These are phyloP conservation scores for Miscanthus lutarioriparius DNA, from an alignment of 176 grass and related monocot genomes.

Conservation along the genomic window DNA sequence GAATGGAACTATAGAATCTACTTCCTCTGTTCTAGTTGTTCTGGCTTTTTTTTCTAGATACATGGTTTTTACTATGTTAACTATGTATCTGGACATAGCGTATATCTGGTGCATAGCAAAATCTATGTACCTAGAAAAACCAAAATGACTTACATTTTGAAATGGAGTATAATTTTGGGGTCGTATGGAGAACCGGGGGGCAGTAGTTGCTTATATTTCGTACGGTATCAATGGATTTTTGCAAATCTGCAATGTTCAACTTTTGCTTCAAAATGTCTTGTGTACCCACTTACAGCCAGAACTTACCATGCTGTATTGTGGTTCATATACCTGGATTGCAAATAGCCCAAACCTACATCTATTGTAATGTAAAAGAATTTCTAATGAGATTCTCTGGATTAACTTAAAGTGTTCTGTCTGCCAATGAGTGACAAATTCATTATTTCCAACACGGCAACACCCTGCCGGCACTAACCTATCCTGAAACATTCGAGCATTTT, in stretches of 20 bases:
- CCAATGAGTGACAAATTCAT: not conserved
- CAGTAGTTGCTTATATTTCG: slow-evolving; percentile 17
- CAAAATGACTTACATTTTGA: not conserved
- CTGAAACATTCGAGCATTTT: not conserved
- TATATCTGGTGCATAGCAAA: not conserved
- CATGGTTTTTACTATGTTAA: not conserved
- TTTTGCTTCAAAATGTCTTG: too few relatives aligned
- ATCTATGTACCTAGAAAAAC: not conserved
- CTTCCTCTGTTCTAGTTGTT: not conserved
- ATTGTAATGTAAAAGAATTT: not conserved
- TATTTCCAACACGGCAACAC: not conserved
- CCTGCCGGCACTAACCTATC: not conserved
- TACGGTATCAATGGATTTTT: not conserved
- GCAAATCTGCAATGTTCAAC: too few relatives aligned
- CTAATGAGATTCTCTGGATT: too few relatives aligned
- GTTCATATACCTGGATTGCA: not conserved
- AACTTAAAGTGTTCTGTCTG: not conserved
- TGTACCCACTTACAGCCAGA: too few relatives aligned
- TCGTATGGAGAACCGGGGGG: not conserved
- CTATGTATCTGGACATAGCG: not conserved
- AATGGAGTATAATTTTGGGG: not conserved
- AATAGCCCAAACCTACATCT: not conserved
- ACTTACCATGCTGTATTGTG: not conserved
- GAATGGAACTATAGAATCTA: slow-evolving; percentile 6
- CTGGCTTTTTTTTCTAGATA: not conserved